Conservation (phyloP, 768 basidiomycete species). For the Leccinum subgranulosum region DNA sequence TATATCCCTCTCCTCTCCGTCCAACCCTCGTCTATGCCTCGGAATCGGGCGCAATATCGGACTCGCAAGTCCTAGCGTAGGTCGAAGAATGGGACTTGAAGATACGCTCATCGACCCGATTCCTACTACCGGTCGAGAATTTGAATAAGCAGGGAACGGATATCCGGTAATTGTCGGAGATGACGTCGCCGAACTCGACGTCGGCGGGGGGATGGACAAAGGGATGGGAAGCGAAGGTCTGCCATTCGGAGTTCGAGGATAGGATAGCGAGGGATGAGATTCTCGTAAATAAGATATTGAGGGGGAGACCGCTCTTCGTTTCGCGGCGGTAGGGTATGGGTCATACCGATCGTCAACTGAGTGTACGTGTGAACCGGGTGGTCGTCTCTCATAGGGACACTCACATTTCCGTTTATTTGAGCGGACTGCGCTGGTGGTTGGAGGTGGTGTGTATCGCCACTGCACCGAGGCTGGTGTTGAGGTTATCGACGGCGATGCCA, state of each 20-base stretch:
- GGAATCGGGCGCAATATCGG: slow-evolving; percentile 72
- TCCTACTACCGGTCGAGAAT: slow-evolving; percentile 31
- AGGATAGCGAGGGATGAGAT: slow-evolving; percentile 48
- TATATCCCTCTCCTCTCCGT: slow-evolving; percentile 65
- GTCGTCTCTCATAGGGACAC: slow-evolving; percentile 7
- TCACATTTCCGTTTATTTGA: slow-evolving; percentile 80
- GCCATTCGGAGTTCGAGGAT: slow-evolving; percentile 46
- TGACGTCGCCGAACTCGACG: slow-evolving; percentile 61
- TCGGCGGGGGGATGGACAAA: slow-evolving; percentile 54
- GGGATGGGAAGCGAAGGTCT: slow-evolving; percentile 69
- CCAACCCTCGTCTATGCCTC: slow-evolving; percentile 47
- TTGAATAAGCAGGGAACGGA: slow-evolving; percentile 41
- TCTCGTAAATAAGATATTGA: slow-evolving; percentile 69
- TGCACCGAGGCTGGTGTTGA: slow-evolving; percentile 53
- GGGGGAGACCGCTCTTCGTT: slow-evolving; percentile 81
- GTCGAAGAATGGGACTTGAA: slow-evolving; percentile 72
- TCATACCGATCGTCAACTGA: slow-evolving; percentile 83
- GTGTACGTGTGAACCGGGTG: slow-evolving; percentile 7
- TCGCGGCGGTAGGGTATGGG: slow-evolving; percentile 73
- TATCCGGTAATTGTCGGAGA: slow-evolving; percentile 66
- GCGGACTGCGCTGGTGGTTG: slow-evolving; percentile 71
- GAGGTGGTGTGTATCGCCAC: slow-evolving; percentile 83
- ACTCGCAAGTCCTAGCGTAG: slow-evolving; percentile 69
- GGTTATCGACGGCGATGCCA: slow-evolving; percentile 62
- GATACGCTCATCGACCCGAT: slow-evolving; percentile 51